Evolutionary conservation across 495 filamentous ascomycete species (phyloP).

Genomic region (Annulohypoxylon stygium): DNA sequence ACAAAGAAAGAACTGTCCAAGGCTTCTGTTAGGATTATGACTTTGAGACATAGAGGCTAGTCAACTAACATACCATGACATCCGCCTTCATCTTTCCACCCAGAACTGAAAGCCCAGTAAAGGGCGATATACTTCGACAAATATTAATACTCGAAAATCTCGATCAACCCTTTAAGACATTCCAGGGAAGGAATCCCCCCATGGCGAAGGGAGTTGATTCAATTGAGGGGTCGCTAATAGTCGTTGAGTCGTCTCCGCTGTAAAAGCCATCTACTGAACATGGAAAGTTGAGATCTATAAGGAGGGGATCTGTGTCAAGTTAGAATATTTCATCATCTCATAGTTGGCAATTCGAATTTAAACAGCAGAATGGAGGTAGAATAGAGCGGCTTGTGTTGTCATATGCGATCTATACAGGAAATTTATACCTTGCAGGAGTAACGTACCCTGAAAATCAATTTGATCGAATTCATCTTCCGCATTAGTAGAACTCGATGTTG

Average conservation of each 20-base stretch:
- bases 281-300: slow-evolving; percentile 40
- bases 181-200: background rate
- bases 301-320: slow-evolving; percentile 33
- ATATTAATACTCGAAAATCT: background rate
- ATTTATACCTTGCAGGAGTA: background rate
- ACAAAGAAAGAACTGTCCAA: slow-evolving; percentile 1
- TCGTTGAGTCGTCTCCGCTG: slow-evolving; percentile 21
- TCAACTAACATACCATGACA: background rate
- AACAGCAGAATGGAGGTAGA: background rate
- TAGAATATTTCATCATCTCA: slow-evolving; percentile 1
- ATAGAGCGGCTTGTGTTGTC: background rate
- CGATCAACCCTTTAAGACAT: background rate
- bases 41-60: background rate
- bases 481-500: slow-evolving; percentile 16
- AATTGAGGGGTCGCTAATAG: slow-evolving; percentile 22
- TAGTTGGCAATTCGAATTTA: background rate
- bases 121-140: background rate
- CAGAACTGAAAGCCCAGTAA: background rate
- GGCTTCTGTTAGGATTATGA: background rate
- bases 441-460: slow-evolving; percentile 42
- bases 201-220: slow-evolving; percentile 12
- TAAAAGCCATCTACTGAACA: slow-evolving; percentile 36
- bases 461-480: slow-evolving; percentile 27
- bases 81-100: background rate
- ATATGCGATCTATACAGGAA: background rate